Conservation (phyloP, 768 basidiomycete species). For the Scleroderma citrinum region DNA sequence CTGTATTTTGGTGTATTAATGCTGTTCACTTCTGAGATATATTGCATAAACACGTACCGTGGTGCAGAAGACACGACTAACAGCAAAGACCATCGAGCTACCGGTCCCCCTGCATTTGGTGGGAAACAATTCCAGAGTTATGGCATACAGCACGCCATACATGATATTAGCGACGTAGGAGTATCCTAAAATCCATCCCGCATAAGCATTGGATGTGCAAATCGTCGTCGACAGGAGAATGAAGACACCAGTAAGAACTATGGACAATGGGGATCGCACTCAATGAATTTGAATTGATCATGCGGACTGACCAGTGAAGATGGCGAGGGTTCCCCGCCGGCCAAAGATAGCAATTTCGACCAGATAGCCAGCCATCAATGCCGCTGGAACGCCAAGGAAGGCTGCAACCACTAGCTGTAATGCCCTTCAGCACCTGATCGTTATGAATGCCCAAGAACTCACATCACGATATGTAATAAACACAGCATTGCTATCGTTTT, state of each 20-base stretch:
- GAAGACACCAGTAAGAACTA: conserved; percentile 50
- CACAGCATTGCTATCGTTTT: conserved; percentile 63
- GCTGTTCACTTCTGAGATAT: not conserved
- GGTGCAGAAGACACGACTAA: conserved; percentile 54
- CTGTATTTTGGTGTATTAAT: conserved; percentile 16
- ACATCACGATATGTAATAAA: conserved; percentile 75
- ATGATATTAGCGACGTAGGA: conserved; percentile 52
- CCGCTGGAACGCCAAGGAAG: conserved; percentile 54
- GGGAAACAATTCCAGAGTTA: conserved; percentile 47
- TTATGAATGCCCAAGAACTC: not conserved
- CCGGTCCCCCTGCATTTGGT: conserved; percentile 54
- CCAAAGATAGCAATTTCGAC: conserved; percentile 48
- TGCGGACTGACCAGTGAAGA: too few species aligned
- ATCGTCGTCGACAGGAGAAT: conserved; percentile 54
- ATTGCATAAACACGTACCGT: conserved; percentile 37
- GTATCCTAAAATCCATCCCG: conserved; percentile 57
- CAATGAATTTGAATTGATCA: not conserved
- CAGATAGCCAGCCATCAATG: conserved; percentile 47
- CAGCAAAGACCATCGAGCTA: conserved; percentile 44
- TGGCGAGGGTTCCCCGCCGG: conserved; percentile 49
- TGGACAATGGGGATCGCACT: not conserved
- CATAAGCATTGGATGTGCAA: conserved; percentile 42
- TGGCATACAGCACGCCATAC: conserved; percentile 43
- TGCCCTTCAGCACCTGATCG: conserved; percentile 6
- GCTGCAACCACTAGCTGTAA: conserved; percentile 50